phyloP scores from a whole-genome alignment of 208 protist genomes.

The Phytomonas sp. region DNA sequence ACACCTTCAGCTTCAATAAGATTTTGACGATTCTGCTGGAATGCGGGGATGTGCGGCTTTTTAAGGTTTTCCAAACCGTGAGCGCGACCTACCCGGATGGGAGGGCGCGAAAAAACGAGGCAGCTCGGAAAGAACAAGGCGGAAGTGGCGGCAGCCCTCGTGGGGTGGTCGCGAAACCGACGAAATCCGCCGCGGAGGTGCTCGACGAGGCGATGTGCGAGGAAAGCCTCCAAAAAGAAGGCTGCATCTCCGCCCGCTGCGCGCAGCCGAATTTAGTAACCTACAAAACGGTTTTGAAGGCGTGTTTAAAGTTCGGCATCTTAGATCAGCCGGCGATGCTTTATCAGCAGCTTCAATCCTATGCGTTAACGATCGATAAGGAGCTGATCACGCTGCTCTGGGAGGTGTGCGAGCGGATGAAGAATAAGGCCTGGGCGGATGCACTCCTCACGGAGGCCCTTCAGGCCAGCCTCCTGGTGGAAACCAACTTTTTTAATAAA shows the following conservation, averaged over 20 bases:
- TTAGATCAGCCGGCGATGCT: conserved; percentile 32
- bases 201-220: conserved; percentile 40
- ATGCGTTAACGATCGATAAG: conserved; percentile 23
- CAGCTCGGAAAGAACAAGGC: neutral
- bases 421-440: conserved; percentile 37
- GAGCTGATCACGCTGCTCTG: conserved; percentile 49
- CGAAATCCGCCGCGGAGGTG: neutral
- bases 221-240: conserved; percentile 31
- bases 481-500: conserved; percentile 56
- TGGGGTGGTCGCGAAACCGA: neutral
- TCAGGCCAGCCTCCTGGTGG: conserved; percentile 25
- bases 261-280: conserved; percentile 67
- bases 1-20: conserved; percentile 89
- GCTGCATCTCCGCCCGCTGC: conserved; percentile 26
- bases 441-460: conserved; percentile 48
- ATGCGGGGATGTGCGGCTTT: conserved; percentile 65
- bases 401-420: conserved; percentile 30
- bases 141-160: neutral
- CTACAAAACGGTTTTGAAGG: conserved; percentile 57
- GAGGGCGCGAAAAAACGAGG: neutral
- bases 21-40: conserved; percentile 44
- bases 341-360: conserved; percentile 28
- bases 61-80: conserved; percentile 42
- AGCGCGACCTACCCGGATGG: neutral
- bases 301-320: conserved; percentile 34